Evolutionary conservation across 257 asterid species (phyloP).

Genomic region (Solanum pennellii): DNA sequence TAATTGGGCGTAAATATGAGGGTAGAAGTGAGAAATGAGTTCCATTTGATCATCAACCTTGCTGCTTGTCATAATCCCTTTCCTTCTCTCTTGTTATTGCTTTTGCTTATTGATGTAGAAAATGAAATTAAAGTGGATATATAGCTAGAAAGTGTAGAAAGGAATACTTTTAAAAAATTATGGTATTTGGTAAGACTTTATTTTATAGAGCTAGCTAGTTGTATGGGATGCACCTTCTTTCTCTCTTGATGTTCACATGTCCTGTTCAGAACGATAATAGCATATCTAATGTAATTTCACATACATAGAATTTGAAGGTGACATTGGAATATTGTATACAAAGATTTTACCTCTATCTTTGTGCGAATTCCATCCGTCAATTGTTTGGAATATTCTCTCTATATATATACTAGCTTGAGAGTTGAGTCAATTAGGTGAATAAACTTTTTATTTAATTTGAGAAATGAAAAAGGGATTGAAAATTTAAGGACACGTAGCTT

Average conservation of each 20-base stretch:
- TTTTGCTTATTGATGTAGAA: not conserved
- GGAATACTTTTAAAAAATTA: not conserved
- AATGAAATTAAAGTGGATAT: not conserved
- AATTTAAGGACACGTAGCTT: not conserved
- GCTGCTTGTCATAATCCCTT: not conserved
- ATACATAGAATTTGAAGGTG: not conserved
- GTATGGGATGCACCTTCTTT: not conserved
- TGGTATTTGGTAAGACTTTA: not conserved
- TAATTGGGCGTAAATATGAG: slow-evolving; percentile 15
- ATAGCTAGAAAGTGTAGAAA: not conserved
- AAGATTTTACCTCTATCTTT: not conserved
- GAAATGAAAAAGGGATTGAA: not conserved
- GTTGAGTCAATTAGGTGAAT: not conserved
- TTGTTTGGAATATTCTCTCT: not conserved
- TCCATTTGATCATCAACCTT: slow-evolving; percentile 36
- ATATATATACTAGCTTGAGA: not conserved
- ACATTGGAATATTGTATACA: too few relatives aligned
- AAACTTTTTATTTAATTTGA: not conserved
- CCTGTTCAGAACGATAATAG: not conserved
- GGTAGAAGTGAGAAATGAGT: slow-evolving; percentile 42
- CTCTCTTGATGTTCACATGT: not conserved
- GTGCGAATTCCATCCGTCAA: not conserved
- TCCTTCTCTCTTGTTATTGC: not conserved
- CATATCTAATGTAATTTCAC: too few relatives aligned
- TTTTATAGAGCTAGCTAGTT: not conserved